Evolutionary conservation across 352 stramenopile species (phyloP), one percentile per base, ranked within the genome.

Genomic region (Phytophthora uliginosa): DNA sequence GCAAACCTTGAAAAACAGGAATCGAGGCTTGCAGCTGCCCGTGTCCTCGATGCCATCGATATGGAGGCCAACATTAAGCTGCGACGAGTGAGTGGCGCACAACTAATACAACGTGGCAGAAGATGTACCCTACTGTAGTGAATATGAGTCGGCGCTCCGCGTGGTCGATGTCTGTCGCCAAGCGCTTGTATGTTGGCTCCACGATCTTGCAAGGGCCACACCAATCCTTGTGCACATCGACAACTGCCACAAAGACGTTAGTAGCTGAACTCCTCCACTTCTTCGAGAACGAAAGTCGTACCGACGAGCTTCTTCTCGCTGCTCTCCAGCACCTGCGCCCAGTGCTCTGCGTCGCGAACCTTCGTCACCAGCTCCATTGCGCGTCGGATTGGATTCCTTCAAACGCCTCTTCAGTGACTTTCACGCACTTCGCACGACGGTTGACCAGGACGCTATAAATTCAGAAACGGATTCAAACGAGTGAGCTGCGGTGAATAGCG

Each of bases 181-280:
- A 73, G 28, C 84, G 78, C 63, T 92, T 93, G 73, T 93, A 93
- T 56, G 85, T 91, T 33, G 81, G 84, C 71, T 93, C 84, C 62
- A 92, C 84, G 63, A 93, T 89, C 76, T 93, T 93, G 64, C 85
- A 93, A 15, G 84, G 82, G 4, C 83, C 83, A 53, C 86, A 91
- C 86, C 84, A 93, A 52, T 90, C 81, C 60, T 91, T 93, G 73
- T 92, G 82, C 17, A 79, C 78, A 59, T 91, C 84, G 20, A 92
- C 84, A 76, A 92, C 84, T 91, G 50, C 52, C 13, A 13, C 10
- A 40, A 34, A 26, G 66, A 54, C 31, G 8, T 63, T 54, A 68
- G 50, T 45, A 47, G 12, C 18, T 47, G 5, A 51, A 54, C n/a
- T 18, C 10, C 18, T 33, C 17, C 36, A 17, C 22, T 18, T 22